Percentiles rank a stretch among this genome's conserved stretches.
Evolutionary conservation across 192 early-diverging fungal species (phyloP).

Genomic region (Chytriomyces sp.): DNA sequence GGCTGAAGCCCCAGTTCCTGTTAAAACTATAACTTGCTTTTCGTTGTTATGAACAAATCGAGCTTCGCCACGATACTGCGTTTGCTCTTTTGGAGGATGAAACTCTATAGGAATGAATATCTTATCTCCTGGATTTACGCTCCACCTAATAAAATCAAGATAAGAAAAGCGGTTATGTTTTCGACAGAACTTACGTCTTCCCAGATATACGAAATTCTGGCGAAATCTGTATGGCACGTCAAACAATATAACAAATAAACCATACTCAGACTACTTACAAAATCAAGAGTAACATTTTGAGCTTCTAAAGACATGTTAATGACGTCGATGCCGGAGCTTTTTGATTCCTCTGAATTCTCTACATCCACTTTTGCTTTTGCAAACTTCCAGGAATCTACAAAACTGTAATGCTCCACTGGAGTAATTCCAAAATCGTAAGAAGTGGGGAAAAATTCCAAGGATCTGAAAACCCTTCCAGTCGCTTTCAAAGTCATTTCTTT

Average conservation of each 20-base stretch:
- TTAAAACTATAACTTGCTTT: constrained; percentile 38
- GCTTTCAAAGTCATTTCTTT: constrained; percentile 45
- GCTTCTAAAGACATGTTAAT: constrained; percentile 59
- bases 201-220: constrained; percentile 56
- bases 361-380: constrained; percentile 7
- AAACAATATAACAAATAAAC: too few species aligned
- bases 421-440: constrained; percentile 57
- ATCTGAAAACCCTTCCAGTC: constrained; percentile 47
- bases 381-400: constrained; percentile 28
- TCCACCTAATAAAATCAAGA: constrained; percentile 40
- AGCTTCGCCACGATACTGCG: constrained; percentile 60
- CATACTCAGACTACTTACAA: too few species aligned
- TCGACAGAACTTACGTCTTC: constrained; percentile 30
- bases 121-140: constrained; percentile 54
- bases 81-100: constrained; percentile 60
- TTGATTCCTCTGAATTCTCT: constrained; percentile 24
- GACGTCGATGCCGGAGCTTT: constrained; percentile 39
- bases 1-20: constrained; percentile 63
- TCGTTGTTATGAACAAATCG: constrained; percentile 59
- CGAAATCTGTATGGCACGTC: too few species aligned
- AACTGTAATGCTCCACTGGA: constrained; percentile 44
- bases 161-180: background rate
- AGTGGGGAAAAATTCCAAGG: constrained; percentile 55
- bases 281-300: constrained; percentile 56
- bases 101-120: constrained; percentile 59